A percentile compares a stretch with the other conserved stretches of the same genome.
These are phyloP conservation scores for Solanum virginianum DNA, from an alignment of 257 asterid species.

Conservation along the genomic window DNA sequence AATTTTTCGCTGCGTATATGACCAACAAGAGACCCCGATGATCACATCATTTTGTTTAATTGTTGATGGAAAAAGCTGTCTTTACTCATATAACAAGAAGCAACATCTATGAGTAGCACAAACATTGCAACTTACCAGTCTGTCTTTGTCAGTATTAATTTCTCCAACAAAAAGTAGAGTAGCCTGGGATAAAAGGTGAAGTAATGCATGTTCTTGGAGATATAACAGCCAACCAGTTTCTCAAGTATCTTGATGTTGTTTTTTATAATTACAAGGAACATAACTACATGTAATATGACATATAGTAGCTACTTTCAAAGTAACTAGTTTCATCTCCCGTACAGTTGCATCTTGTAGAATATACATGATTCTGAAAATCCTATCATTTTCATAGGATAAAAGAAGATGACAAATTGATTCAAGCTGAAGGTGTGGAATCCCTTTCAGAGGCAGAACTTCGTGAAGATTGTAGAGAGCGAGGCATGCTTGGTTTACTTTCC, in stretches of 20 bases:
- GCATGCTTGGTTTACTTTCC: constrained; percentile 69
- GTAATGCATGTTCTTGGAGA: not conserved
- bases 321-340: not conserved
- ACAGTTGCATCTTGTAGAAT: not conserved
- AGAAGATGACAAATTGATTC: constrained; percentile 73
- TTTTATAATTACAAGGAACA: not conserved
- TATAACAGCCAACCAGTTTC: not conserved
- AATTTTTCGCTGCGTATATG: not conserved
- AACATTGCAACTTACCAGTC: not conserved
- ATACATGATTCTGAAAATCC: not conserved
- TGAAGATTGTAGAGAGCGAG: constrained; percentile 91
- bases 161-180: too few relatives aligned
- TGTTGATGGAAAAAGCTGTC: not conserved
- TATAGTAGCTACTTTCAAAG: not conserved
- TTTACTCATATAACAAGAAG: not conserved
- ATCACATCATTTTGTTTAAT: not conserved
- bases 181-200: not conserved
- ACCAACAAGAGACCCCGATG: not conserved
- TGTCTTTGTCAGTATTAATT: not conserved
- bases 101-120: not conserved
- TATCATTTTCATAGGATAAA: constrained; percentile 36
- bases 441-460: constrained; percentile 92
- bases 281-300: not conserved
- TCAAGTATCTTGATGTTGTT: not conserved
- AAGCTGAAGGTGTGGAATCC: constrained; percentile 83